Evolutionary conservation across 1,284 basidiomycete species (phyloP).

Genomic region (Hortiboletus rubellus): DNA sequence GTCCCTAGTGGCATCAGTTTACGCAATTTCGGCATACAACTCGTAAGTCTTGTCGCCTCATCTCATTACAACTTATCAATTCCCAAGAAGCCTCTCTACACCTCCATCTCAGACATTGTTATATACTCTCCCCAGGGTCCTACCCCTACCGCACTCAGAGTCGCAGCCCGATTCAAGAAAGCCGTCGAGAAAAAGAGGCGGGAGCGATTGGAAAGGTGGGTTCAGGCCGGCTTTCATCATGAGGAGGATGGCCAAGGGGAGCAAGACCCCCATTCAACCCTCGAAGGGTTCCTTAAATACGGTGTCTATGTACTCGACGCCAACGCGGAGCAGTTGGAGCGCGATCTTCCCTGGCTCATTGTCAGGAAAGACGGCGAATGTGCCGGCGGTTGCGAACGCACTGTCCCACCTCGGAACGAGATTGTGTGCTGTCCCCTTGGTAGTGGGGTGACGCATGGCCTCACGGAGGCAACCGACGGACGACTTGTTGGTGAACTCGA

Average conservation of each 20-base stretch:
- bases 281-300: constrained; percentile 48
- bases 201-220: constrained; percentile 35
- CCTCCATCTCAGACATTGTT: constrained; percentile 63
- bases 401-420: not conserved
- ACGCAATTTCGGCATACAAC: constrained; percentile 81
- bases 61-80: constrained; percentile 3
- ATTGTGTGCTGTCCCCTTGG: not conserved
- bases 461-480: constrained; percentile 24
- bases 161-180: constrained; percentile 41
- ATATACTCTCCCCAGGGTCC: constrained; percentile 54
- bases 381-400: constrained; percentile 19
- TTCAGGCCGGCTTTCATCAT: constrained; percentile 18
- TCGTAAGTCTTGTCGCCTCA: constrained; percentile 51
- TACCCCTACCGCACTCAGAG: constrained; percentile 41
- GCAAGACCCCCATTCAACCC: constrained; percentile 24
- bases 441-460: constrained; percentile 16
- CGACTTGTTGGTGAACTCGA: constrained; percentile 24
- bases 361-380: constrained; percentile 30
- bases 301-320: constrained; percentile 64
- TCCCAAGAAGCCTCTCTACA: constrained; percentile 51
- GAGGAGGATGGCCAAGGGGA: constrained; percentile 6
- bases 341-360: constrained; percentile 32
- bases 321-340: constrained; percentile 29
- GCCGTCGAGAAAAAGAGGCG: constrained; percentile 41
- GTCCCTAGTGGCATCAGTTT: constrained; percentile 76